Evolutionary conservation across 2,329 filamentous ascomycete species (phyloP).

Genomic region (Metarhizium anisopliae): DNA sequence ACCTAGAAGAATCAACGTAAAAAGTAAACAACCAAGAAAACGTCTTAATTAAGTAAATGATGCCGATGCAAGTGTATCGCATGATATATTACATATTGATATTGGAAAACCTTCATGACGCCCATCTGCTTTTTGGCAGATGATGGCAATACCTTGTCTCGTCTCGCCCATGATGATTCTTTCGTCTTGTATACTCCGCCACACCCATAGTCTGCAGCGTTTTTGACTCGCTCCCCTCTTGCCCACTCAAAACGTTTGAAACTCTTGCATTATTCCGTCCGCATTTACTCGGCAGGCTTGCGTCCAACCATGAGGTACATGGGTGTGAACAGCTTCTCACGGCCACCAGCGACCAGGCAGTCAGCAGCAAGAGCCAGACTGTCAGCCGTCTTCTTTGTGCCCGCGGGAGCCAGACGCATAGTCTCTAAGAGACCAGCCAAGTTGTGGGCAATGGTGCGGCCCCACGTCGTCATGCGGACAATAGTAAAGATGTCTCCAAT

Average conservation of each 20-base stretch:
- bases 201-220: background rate
- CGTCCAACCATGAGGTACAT: conserved; percentile 97
- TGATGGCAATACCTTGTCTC: background rate
- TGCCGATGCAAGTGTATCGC: background rate
- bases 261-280: background rate
- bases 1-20: too few species aligned
- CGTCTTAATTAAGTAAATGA: background rate
- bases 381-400: conserved; percentile 92
- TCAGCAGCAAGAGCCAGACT: conserved; percentile 75
- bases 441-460: conserved; percentile 64
- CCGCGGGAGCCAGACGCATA: conserved; percentile 64
- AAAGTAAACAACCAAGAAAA: too few species aligned
- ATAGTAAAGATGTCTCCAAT: conserved; percentile 74
- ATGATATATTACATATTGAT: conserved; percentile 4
- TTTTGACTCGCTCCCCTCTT: background rate
- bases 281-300: conserved; percentile 50
- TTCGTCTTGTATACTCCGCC: background rate
- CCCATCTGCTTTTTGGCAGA: conserved; percentile 1
- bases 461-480: conserved; percentile 80
- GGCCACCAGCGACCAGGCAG: conserved; percentile 76
- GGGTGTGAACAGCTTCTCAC: conserved; percentile 89
- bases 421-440: conserved; percentile 70
- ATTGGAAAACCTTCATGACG: background rate
- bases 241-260: background rate
- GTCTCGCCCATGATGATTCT: background rate